Evolutionary conservation across 805 yeast genomes (phyloP), one percentile per base, ranked within the genome.

Genomic region (Lipomyces chichibuensis): DNA sequence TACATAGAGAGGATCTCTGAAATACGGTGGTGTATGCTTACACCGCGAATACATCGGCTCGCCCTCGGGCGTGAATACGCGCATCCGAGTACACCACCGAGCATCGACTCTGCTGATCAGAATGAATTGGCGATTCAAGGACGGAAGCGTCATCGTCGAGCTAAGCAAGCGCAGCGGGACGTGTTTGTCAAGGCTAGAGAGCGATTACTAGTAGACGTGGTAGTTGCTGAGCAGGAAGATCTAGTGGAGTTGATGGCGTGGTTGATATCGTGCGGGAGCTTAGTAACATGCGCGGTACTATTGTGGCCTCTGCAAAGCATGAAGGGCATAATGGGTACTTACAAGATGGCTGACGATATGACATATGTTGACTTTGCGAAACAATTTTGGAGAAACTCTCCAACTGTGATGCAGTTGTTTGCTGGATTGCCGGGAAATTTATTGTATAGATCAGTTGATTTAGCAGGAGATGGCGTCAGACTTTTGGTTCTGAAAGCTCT

Each of bases 51-150:
- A 29, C 35, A 56, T 14, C 23, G 59, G 37, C 49, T 56, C 25
- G 55, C 59, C 29, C n/a, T 56, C 9, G 59, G 59, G 17, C 43
- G 59, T 5, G 59, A 56, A 23, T 56, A 35, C 29, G 33, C 59
- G 33, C 43, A 25, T 20, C 59, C 43, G 56, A 33, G 25, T 39
- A 25, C 43, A 25, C 49, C 59, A 8, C 6, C 49, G 17, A 13
- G 33, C 49, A 6, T 25, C 33, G 20, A 27, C 37, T 33, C 27
- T 11, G 14, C 33, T 33, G 56, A 25, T 11, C 35, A 56, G 59
- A 23, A 35, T 23, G 59, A 25, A 14, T 17, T 33, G 6, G 59
- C 17, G 55, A 56, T 39, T 23, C 29, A 56, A 39, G 33, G 49
- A n/a, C 43, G 59, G 37, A 33, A 25, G 59, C 33, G 27, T 20